A percentile compares a stretch with the other conserved stretches of the same genome.
Conservation (phyloP, 2,329 filamentous ascomycete genomes). For the Beauveria sp. region DNA sequence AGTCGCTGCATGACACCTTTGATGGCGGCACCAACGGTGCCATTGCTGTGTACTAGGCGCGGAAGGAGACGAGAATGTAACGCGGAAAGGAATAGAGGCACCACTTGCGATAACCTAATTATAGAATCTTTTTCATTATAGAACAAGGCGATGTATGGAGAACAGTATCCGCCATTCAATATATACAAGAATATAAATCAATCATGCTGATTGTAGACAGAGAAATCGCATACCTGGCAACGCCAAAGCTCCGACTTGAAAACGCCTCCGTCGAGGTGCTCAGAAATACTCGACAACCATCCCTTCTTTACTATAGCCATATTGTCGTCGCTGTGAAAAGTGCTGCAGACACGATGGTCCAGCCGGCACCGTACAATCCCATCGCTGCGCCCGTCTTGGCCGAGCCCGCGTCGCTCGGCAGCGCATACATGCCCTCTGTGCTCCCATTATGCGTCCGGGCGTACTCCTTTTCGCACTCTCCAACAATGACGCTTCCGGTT, state of each 20-base stretch:
- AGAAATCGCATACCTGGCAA: neutral
- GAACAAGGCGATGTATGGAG: neutral
- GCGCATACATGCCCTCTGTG: neutral
- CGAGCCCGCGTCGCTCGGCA: neutral
- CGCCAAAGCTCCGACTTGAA: neutral
- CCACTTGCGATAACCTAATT: neutral
- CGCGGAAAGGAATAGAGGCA: neutral
- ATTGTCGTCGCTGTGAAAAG: neutral
- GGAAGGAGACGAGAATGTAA: slow-evolving; percentile 16
- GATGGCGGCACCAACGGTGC: slow-evolving; percentile 46
- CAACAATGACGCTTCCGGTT: slow-evolving; percentile 1
- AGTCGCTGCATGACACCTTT: slow-evolving; percentile 44
- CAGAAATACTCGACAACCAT: neutral
- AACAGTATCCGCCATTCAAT: neutral
- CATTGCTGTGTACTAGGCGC: slow-evolving; percentile 40
- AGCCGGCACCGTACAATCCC: neutral
- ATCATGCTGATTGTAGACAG: neutral
- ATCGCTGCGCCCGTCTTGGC: neutral
- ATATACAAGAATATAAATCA: neutral
- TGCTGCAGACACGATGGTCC: neutral
- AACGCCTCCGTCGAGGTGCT: neutral
- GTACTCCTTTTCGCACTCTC: slow-evolving; percentile 4
- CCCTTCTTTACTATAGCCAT: neutral
- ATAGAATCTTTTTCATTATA: neutral
- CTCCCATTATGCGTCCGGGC: slow-evolving; percentile 4